These are phyloP conservation scores for Septoria petroselini DNA, from an alignment of 2,329 filamentous ascomycete genomes.

Conservation along the genomic window DNA sequence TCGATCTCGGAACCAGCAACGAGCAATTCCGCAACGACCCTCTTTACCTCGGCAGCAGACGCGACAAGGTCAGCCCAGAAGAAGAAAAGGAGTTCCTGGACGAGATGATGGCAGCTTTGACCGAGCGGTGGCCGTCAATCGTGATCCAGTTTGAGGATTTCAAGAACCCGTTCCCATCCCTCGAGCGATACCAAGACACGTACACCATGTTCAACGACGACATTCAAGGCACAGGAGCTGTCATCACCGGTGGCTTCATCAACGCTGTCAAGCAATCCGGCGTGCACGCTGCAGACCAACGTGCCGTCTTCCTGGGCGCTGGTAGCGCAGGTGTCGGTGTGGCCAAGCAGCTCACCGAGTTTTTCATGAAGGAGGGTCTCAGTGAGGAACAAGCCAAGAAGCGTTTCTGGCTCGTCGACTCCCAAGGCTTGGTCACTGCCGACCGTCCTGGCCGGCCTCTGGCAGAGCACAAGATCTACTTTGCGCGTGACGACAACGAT, in stretches of 20 bases:
- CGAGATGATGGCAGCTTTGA: conserved; percentile 90
- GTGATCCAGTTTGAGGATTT: conserved; percentile 96
- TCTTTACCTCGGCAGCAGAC: conserved; percentile 86
- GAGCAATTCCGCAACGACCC: conserved; percentile 67
- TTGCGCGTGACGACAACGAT: conserved; percentile 62
- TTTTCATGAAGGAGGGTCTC: conserved; percentile 88
- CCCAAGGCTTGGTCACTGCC: conserved; percentile 78
- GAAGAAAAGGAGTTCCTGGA: conserved; percentile 92
- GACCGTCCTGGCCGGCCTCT: conserved; percentile 85
- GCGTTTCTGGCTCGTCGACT: conserved; percentile 98
- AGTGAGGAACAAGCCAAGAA: conserved; percentile 80
- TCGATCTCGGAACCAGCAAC: conserved; percentile 64
- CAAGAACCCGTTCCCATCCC: conserved; percentile 92
- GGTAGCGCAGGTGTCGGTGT: conserved; percentile 95
- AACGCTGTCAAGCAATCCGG: conserved; percentile 77
- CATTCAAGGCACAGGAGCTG: conserved; percentile 94
- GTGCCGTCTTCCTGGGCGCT: conserved; percentile 92
- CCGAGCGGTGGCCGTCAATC: conserved; percentile 68
- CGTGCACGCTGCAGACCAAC: conserved; percentile 82
- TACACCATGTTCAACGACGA: conserved; percentile 99
- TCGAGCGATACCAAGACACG: conserved; percentile 80
- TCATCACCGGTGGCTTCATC: conserved; percentile 81
- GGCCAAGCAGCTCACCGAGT: conserved; percentile 95
- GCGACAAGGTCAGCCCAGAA: conserved; percentile 71
- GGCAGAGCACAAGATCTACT: conserved; percentile 76